Conservation (phyloP, 2,329 filamentous ascomycete genomes). For the Botrytis fabae region DNA sequence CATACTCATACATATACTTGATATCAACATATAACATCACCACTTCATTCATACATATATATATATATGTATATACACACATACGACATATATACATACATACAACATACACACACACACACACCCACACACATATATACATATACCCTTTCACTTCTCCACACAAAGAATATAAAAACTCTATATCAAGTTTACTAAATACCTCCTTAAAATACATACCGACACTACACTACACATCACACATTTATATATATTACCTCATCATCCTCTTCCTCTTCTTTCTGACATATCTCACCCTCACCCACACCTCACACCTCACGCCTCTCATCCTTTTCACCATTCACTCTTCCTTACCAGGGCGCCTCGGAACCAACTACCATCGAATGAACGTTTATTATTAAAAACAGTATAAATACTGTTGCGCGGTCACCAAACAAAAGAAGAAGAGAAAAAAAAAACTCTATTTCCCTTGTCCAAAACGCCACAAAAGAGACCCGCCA, state of each 20-base stretch:
- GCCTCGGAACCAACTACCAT: neutral
- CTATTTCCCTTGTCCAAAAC: constrained; percentile 1
- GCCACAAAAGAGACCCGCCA: constrained; percentile 11
- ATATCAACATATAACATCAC: neutral
- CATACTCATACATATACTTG: neutral
- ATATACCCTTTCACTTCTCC: neutral
- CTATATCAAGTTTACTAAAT: neutral
- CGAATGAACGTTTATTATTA: constrained; percentile 1
- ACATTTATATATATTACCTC: neutral
- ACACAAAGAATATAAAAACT: neutral
- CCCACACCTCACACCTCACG: neutral
- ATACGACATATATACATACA: neutral
- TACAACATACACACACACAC: neutral
- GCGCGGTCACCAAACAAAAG: neutral
- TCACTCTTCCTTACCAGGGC: neutral
- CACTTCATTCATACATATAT: neutral
- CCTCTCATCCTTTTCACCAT: neutral
- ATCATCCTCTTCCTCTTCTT: neutral
- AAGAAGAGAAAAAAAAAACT: neutral
- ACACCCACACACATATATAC: neutral
- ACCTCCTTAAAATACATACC: neutral
- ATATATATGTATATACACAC: neutral
- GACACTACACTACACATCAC: neutral
- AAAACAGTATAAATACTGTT: neutral
- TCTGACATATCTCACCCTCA: neutral